Base-by-base conservation (phyloP, 352 stramenopile species). In the Globisporangium barbulae region DNA sequence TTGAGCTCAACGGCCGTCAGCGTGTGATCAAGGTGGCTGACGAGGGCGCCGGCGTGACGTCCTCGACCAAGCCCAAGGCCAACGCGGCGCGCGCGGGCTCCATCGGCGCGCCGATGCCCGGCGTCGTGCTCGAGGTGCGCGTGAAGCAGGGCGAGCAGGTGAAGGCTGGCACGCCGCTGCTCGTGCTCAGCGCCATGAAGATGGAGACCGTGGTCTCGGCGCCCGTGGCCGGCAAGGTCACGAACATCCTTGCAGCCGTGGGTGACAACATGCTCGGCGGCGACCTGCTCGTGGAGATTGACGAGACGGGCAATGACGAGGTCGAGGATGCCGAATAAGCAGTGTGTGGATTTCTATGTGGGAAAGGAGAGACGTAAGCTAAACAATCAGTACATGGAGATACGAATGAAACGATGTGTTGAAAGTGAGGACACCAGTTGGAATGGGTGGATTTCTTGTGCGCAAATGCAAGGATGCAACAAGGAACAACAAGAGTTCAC, bases 161-260 rank as follows among this genome's bases (percentile, higher is more conserved):
- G 19, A 96, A 98, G 71, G 85, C 83, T 21, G 97, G 97, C 48
- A 76, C 97, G 64, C 87, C 93, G 33, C 83, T 99, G 39, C 78
- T 98, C 31, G 89, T 98, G 50, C 77, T 99, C 52, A 97, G 83
- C 35, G 97, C 97, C 59, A 99, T 99, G 96, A 99, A 99, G 82
- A 99, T 99, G 97, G 96, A 99, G 83, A 99, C 96, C 3, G 89
- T 97, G 31, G 93, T 99, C 37, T 75, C 90, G 47, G 90, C 95
- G 28, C 90, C 97, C 1, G 88, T 95, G 54, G 83, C 78, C 45
- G 97, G 97, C 63, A 87, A 89, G 61, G 83, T 99, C 31, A 95
- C 89, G 71, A 69, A 83, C 53, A 88, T 99, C 56, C 80, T 89
- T 61, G 93, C 97, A 2, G 88, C 84, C 37, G 93, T 97, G 33